These are phyloP conservation scores for Hamigera avellanea DNA, from an alignment of 495 filamentous ascomycete genomes.

Conservation along the genomic window DNA sequence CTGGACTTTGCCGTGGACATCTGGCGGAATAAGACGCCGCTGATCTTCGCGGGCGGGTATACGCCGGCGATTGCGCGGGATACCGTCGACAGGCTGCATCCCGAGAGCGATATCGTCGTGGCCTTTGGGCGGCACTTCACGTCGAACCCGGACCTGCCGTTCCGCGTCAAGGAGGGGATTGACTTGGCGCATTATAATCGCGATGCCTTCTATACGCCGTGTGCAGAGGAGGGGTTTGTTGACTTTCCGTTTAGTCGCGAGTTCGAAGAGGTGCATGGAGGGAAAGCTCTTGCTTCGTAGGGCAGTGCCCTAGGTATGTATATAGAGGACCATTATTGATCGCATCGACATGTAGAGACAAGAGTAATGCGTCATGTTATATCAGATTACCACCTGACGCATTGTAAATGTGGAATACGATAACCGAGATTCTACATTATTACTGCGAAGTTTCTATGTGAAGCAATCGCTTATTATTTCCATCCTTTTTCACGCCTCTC, in stretches of 20 bases:
- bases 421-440: no score
- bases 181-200: conserved; percentile 41
- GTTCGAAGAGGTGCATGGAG: no score
- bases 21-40: conserved; percentile 15
- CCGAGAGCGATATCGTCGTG: conserved; percentile 32
- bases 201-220: conserved; percentile 35
- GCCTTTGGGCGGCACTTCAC: conserved; percentile 50
- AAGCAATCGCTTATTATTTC: no score
- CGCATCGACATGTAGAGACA: no score
- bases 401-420: no score
- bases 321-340: no score
- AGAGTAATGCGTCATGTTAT: no score
- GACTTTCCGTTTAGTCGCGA: conserved; percentile 25
- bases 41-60: conserved; percentile 49
- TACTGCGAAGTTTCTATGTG: no score
- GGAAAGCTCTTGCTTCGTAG: no score
- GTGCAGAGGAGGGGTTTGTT: conserved; percentile 37
- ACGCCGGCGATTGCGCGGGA: conserved; percentile 26
- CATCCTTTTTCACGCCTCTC: no score
- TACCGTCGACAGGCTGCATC: conserved; percentile 38
- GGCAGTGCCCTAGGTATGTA: no score
- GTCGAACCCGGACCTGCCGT: conserved; percentile 50
- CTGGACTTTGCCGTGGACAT: conserved; percentile 33
- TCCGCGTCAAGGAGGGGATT: conserved; percentile 40
- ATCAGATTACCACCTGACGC: no score